Percentiles rank a stretch among this genome's conserved stretches.
phyloP scores from a whole-genome alignment of 768 basidiomycete species.

The Mycena rebaudengoi region DNA sequence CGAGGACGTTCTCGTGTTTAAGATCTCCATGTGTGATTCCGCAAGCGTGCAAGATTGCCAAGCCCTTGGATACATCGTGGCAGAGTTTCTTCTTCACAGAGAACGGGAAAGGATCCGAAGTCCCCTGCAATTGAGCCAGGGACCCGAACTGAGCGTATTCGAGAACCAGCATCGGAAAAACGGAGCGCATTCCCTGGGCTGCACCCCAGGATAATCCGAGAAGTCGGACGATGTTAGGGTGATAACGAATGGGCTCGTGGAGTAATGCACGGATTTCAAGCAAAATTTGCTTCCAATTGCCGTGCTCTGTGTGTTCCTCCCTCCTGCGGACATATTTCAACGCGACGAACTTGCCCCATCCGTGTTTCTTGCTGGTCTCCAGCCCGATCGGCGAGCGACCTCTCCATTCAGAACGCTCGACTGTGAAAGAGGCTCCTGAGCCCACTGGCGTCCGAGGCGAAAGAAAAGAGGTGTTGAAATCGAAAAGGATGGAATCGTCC shows the following conservation, averaged over 20 bases:
- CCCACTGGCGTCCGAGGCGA: neutral
- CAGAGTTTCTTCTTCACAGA: conserved; percentile 17
- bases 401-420: neutral
- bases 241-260: conserved; percentile 21
- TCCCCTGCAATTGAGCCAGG: conserved; percentile 7
- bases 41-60: conserved; percentile 20
- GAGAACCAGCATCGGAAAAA: conserved; percentile 12
- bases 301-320: neutral
- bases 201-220: conserved; percentile 14
- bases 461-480: neutral
- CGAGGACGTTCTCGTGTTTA: conserved; percentile 23
- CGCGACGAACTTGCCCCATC: conserved; percentile 9
- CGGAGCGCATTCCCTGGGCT: neutral
- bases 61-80: conserved; percentile 17
- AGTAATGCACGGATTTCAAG: conserved; percentile 11
- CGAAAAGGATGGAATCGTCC: conserved; percentile 2
- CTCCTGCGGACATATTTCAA: conserved; percentile 5
- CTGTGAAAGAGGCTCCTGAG: neutral
- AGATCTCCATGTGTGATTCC: conserved; percentile 22
- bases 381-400: too few relatives aligned
- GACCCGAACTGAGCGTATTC: conserved; percentile 19
- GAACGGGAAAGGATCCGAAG: neutral
- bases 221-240: conserved; percentile 21
- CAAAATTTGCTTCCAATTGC: conserved; percentile 18
- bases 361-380: neutral